phyloP scores from a whole-genome alignment of 2,329 filamentous ascomycete species.

The Penicillium sp. region DNA sequence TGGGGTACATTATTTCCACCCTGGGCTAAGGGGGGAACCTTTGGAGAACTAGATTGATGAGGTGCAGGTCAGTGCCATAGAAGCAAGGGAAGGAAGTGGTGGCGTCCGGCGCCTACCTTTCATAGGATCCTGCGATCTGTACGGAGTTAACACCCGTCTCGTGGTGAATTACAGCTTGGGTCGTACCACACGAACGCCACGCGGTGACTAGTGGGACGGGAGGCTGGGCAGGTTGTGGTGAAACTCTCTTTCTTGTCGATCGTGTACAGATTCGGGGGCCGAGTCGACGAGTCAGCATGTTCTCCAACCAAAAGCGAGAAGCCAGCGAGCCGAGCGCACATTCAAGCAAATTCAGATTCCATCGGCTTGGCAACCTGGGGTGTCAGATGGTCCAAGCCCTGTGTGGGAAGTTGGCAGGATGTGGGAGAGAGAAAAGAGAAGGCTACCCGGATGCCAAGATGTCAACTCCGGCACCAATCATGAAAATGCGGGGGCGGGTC shows the following conservation, averaged over 20 bases:
- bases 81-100: not conserved
- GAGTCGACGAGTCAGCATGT: not conserved
- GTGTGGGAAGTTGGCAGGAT: not conserved
- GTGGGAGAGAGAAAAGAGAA: not conserved
- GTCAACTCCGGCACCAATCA: not conserved
- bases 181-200: not conserved
- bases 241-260: constrained; percentile 7
- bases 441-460: not conserved
- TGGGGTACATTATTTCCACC: not conserved
- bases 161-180: not conserved
- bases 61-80: constrained; percentile 2
- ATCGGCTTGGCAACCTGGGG: not conserved
- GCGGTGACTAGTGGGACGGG: constrained; percentile 2
- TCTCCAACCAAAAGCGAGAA: not conserved
- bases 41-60: not conserved
- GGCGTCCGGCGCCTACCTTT: not conserved
- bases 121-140: not conserved
- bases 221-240: constrained; percentile 3
- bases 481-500: not conserved
- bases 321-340: not conserved
- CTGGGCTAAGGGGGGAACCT: not conserved
- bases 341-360: not conserved
- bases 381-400: not conserved
- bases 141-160: not conserved
- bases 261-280: constrained; percentile 10